These are phyloP conservation scores for Cladorrhinum sp. DNA, from an alignment of 2,329 filamentous ascomycete species.

Conservation along the genomic window DNA sequence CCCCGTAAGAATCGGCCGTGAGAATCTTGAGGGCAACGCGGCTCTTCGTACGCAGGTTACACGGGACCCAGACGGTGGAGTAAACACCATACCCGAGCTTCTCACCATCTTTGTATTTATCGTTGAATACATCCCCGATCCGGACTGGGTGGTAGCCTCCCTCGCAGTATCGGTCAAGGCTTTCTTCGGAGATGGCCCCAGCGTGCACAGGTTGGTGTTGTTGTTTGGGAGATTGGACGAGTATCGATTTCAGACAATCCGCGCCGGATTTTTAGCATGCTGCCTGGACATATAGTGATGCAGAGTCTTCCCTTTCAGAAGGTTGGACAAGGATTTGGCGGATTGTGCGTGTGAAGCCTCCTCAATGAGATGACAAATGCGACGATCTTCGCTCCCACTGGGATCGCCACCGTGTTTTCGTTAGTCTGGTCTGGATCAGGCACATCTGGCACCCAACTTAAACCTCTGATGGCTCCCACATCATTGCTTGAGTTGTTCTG, in stretches of 20 bases:
- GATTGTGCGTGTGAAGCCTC: too few relatives aligned
- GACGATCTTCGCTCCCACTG: too few relatives aligned
- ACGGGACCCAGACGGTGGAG: constrained; percentile 16
- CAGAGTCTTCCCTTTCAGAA: too few relatives aligned
- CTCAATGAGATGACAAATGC: too few relatives aligned
- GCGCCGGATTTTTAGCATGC: too few relatives aligned
- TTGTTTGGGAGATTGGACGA: background rate
- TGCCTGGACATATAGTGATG: too few relatives aligned
- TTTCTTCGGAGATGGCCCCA: constrained; percentile 2
- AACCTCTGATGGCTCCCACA: too few relatives aligned
- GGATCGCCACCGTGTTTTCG: too few relatives aligned
- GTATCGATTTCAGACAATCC: background rate
- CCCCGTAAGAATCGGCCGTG: constrained; percentile 8
- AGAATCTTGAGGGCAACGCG: constrained; percentile 17
- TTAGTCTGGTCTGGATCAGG: too few relatives aligned
- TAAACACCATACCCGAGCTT: constrained; percentile 15
- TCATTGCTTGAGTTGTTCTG: too few relatives aligned
- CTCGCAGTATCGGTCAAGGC: constrained; percentile 1
- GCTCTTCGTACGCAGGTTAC: constrained; percentile 5
- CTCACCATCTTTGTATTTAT: constrained; percentile 4
- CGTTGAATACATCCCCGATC: constrained; percentile 13
- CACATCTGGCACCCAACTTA: too few relatives aligned
- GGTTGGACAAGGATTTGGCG: too few relatives aligned
- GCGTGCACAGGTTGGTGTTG: background rate
- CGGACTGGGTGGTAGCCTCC: constrained; percentile 18